Evolutionary conservation across 179 eudicot genomes (phyloP).

Genomic region (Silene vulgaris): DNA sequence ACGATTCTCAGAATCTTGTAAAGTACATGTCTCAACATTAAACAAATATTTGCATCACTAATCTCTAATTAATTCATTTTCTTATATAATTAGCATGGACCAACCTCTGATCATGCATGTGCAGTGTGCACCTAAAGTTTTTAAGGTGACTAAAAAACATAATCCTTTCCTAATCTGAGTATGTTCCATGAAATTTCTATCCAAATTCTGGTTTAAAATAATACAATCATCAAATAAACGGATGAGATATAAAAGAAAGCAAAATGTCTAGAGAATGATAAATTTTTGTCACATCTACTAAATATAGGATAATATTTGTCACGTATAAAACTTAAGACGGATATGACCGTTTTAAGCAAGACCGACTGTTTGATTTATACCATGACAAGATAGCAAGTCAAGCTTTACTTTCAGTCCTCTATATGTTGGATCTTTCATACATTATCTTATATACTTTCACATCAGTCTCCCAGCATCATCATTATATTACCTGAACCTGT

Average conservation of each 20-base stretch:
- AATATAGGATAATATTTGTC: too few species aligned
- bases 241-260: too few species aligned
- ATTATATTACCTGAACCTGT: slow-evolving; percentile 18
- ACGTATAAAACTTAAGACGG: too few species aligned
- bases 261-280: too few species aligned
- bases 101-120: slow-evolving; percentile 7
- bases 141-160: neutral
- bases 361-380: too few species aligned
- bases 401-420: neutral
- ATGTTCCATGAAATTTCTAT: slow-evolving; percentile 24
- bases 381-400: neutral
- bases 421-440: neutral
- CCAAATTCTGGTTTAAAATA: too few species aligned
- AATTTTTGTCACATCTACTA: too few species aligned
- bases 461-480: neutral
- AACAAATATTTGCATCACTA: neutral
- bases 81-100: too few species aligned
- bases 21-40: neutral
- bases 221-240: too few species aligned
- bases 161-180: neutral
- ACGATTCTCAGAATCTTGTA: slow-evolving; percentile 1
- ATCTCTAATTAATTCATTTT: too few species aligned
- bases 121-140: neutral
- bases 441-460: too few species aligned
- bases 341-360: too few species aligned